These are phyloP conservation scores for Agrostemma githago DNA, from an alignment of 148 eudicot genomes.

Conservation along the genomic window DNA sequence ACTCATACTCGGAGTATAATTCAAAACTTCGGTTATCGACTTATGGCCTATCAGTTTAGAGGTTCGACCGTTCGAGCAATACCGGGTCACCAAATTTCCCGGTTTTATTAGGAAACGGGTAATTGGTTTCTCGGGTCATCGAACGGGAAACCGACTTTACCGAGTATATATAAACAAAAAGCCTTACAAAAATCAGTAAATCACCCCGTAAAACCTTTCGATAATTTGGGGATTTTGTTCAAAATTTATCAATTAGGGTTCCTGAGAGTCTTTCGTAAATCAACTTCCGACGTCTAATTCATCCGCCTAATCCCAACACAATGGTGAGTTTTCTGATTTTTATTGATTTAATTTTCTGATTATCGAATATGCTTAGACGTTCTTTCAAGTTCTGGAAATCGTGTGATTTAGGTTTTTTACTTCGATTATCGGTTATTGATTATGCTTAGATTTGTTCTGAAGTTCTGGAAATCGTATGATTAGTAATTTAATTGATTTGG, in stretches of 20 bases:
- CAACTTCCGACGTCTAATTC: background rate
- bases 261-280: background rate
- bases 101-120: too few relatives aligned
- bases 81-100: too few relatives aligned
- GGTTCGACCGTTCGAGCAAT: too few relatives aligned
- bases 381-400: too few relatives aligned
- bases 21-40: too few relatives aligned
- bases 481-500: background rate
- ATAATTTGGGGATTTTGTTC: background rate
- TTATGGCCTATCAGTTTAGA: too few relatives aligned
- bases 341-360: background rate
- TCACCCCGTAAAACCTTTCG: background rate
- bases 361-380: background rate
- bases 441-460: background rate
- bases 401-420: background rate
- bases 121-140: too few relatives aligned
- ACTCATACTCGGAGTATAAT: too few relatives aligned
- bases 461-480: background rate
- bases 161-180: too few relatives aligned
- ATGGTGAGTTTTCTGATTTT: slow-evolving; percentile 19
- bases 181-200: too few relatives aligned
- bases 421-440: background rate
- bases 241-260: slow-evolving; percentile 13
- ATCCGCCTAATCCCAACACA: background rate
- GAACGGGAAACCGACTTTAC: too few relatives aligned